Conservation (phyloP, 768 basidiomycete species). For the Mycena vulgaris region DNA sequence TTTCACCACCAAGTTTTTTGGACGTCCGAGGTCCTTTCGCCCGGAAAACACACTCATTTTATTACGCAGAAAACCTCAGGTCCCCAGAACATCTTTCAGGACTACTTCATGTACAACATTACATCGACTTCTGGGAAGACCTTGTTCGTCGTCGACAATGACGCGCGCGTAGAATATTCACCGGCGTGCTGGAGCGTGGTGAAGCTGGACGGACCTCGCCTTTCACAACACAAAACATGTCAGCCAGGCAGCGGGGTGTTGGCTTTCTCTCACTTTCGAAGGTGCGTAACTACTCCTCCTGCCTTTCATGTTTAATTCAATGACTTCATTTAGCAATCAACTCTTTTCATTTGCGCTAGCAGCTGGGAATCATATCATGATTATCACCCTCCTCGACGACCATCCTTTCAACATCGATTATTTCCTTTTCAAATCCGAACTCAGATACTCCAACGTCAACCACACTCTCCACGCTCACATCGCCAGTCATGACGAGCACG, state of each 20-base stretch:
- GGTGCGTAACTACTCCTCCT: conserved; percentile 11
- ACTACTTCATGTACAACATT: conserved; percentile 17
- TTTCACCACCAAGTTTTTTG: conserved; percentile 7
- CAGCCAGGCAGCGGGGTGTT: neutral
- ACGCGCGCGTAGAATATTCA: neutral
- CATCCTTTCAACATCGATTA: neutral
- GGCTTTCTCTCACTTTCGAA: neutral
- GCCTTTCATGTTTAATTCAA: neutral
- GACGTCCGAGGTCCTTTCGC: neutral
- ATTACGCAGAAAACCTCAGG: neutral
- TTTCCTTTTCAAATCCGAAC: neutral
- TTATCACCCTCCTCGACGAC: neutral
- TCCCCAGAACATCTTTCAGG: neutral
- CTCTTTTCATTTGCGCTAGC: neutral
- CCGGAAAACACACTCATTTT: neutral
- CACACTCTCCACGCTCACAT: too few relatives aligned
- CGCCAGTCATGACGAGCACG: too few relatives aligned
- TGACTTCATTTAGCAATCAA: neutral
- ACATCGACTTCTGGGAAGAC: conserved; percentile 5
- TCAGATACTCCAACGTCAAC: too few relatives aligned
- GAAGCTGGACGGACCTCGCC: neutral
- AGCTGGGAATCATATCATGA: conserved; percentile 1
- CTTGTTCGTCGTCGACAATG: conserved; percentile 8
- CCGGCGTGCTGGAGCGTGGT: neutral
- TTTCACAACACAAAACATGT: neutral